A percentile compares a stretch with the other conserved stretches of the same genome.
Conservation (phyloP, 2,329 filamentous ascomycete species). For the Arthrobotrys megalospora region DNA sequence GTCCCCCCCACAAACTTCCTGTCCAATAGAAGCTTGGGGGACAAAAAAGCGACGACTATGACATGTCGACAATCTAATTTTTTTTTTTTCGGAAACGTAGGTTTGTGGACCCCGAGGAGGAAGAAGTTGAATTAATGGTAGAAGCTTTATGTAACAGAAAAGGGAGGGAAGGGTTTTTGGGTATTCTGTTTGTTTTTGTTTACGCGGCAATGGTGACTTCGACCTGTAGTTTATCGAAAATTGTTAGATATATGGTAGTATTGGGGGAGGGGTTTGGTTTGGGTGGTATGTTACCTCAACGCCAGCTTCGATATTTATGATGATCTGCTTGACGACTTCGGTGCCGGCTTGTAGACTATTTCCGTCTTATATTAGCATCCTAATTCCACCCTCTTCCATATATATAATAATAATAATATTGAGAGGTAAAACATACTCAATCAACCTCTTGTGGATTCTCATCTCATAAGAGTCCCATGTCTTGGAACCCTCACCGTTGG, state of each 20-base stretch:
- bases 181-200: slow-evolving; percentile 63
- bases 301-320: slow-evolving; percentile 94
- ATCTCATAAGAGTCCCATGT: slow-evolving; percentile 99
- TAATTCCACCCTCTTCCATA: no score
- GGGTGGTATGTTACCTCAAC: slow-evolving; percentile 74
- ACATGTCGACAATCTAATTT: slow-evolving; percentile 33
- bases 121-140: slow-evolving; percentile 35
- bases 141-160: slow-evolving; percentile 40
- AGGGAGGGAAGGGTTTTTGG: slow-evolving; percentile 1
- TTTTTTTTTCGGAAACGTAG: not conserved
- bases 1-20: slow-evolving; percentile 10
- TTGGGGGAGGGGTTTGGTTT: not conserved
- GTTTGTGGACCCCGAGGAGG: not conserved
- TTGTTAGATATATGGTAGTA: not conserved
- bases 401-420: not conserved
- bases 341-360: slow-evolving; percentile 90
- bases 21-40: not conserved
- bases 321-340: slow-evolving; percentile 97
- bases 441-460: slow-evolving; percentile 99
- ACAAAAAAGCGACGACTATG: slow-evolving; percentile 30
- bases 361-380: slow-evolving; percentile 20
- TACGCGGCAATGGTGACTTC: slow-evolving; percentile 93
- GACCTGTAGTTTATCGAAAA: slow-evolving; percentile 69
- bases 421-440: slow-evolving; percentile 76
- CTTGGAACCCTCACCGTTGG: slow-evolving; percentile 99